Conservation (phyloP, 169 alveolate species). For the Plasmodium malariae region DNA sequence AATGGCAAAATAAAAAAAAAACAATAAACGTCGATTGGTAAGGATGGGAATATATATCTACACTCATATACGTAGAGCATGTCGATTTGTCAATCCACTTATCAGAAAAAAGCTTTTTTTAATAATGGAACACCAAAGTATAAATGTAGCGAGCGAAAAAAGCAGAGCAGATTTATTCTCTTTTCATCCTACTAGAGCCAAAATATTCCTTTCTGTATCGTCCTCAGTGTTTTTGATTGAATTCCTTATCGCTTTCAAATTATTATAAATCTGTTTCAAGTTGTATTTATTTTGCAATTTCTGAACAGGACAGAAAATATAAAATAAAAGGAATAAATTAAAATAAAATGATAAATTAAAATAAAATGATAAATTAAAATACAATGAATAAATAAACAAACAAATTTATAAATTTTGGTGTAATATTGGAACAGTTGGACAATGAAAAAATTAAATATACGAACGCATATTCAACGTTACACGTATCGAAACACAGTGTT, state of each 20-base stretch:
- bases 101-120: no score
- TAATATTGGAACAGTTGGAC: no score
- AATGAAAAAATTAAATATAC: no score
- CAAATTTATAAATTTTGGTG: no score
- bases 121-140: no score
- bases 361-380: background rate
- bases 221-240: conserved; percentile 56
- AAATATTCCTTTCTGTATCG: conserved; percentile 52
- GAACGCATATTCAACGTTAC: background rate
- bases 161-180: background rate
- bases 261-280: conserved; percentile 24
- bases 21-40: no score
- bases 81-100: no score
- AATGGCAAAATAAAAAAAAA: background rate
- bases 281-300: conserved; percentile 36
- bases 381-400: no score
- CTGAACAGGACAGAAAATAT: no score
- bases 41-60: no score
- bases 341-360: background rate
- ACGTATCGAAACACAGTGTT: background rate
- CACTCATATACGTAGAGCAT: no score
- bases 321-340: no score
- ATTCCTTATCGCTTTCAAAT: conserved; percentile 46
- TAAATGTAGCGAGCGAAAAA: background rate
- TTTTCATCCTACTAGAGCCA: conserved; percentile 22